These are phyloP conservation scores for Mycosarcoma mackinlayi DNA, from an alignment of 1,284 basidiomycete species.

Conservation along the genomic window DNA sequence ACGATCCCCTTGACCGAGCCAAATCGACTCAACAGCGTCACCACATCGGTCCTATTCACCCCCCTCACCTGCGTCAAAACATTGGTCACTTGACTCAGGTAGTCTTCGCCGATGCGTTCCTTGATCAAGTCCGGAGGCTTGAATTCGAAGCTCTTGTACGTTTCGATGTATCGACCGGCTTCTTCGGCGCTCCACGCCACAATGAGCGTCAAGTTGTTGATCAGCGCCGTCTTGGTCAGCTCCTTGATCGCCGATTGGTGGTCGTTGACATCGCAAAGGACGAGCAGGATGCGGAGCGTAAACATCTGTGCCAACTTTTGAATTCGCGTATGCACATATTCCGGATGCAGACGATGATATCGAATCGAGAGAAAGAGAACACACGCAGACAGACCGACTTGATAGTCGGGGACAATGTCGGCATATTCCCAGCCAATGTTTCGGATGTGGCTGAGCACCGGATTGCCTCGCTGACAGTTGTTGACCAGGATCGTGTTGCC, in stretches of 20 bases:
- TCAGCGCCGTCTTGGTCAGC: slow-evolving; percentile 80
- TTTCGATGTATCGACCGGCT: slow-evolving; percentile 88
- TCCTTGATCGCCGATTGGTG: slow-evolving; percentile 91
- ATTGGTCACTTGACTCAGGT: slow-evolving; percentile 82
- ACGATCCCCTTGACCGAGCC: slow-evolving; percentile 26
- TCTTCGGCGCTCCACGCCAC: slow-evolving; percentile 90
- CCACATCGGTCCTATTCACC: slow-evolving; percentile 97
- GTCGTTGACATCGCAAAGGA: slow-evolving; percentile 91
- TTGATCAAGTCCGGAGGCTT: slow-evolving; percentile 93
- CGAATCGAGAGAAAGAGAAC: slow-evolving; percentile 76
- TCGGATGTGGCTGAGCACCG: slow-evolving; percentile 82
- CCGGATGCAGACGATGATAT: slow-evolving; percentile 96
- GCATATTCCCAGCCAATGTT: slow-evolving; percentile 94
- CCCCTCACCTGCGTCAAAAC: slow-evolving; percentile 89
- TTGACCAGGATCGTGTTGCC: slow-evolving; percentile 62
- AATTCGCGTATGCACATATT: slow-evolving; percentile 92
- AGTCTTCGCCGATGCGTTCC: slow-evolving; percentile 89
- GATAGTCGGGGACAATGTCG: slow-evolving; percentile 84
- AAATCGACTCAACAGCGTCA: slow-evolving; percentile 77
- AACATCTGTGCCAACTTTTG: slow-evolving; percentile 84
- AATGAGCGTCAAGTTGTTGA: slow-evolving; percentile 91
- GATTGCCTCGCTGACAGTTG: slow-evolving; percentile 80
- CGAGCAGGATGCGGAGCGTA: slow-evolving; percentile 84
- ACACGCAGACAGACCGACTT: slow-evolving; percentile 60
- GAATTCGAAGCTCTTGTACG: slow-evolving; percentile 92